Conservation (phyloP, 805 yeast genomes). For the Kregervanrija pseudodelftensis region DNA sequence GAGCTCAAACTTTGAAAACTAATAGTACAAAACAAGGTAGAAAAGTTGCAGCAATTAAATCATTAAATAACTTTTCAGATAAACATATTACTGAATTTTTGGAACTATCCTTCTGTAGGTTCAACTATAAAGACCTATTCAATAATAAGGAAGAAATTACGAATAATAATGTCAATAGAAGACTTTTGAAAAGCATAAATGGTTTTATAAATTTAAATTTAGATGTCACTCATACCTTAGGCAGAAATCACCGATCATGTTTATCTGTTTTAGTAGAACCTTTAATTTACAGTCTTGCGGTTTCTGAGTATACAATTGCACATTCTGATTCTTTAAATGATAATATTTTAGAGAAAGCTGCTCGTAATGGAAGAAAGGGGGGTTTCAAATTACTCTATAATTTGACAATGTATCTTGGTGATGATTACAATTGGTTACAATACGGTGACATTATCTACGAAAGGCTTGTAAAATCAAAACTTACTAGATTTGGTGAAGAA, state of each 20-base stretch:
- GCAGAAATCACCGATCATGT: slow-evolving; percentile 44
- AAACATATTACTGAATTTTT: slow-evolving; percentile 54
- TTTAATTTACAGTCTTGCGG: slow-evolving; percentile 44
- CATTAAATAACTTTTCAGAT: slow-evolving; percentile 50
- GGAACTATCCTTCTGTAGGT: slow-evolving; percentile 49
- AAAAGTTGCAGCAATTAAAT: slow-evolving; percentile 61
- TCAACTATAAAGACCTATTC: slow-evolving; percentile 34
- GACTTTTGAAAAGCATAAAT: slow-evolving; percentile 39
- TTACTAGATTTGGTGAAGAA: slow-evolving; percentile 61
- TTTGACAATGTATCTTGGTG: slow-evolving; percentile 48
- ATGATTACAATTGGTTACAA: slow-evolving; percentile 46
- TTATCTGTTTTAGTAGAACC: slow-evolving; percentile 50
- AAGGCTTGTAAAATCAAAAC: slow-evolving; percentile 54
- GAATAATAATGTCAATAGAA: slow-evolving; percentile 22
- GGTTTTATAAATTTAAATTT: slow-evolving; percentile 61
- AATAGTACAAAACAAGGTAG: slow-evolving; percentile 69
- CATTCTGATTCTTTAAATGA: slow-evolving; percentile 14
- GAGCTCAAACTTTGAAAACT: slow-evolving; percentile 63
- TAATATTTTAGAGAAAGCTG: slow-evolving; percentile 33
- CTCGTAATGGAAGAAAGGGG: slow-evolving; percentile 54
- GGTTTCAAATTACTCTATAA: slow-evolving; percentile 60
- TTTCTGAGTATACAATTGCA: slow-evolving; percentile 40
- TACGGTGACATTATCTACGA: slow-evolving; percentile 44
- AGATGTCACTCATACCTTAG: slow-evolving; percentile 52
- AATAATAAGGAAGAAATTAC: slow-evolving; percentile 10